Base-by-base conservation (phyloP, 805 yeast species). In the Candida endomychidarum region DNA sequence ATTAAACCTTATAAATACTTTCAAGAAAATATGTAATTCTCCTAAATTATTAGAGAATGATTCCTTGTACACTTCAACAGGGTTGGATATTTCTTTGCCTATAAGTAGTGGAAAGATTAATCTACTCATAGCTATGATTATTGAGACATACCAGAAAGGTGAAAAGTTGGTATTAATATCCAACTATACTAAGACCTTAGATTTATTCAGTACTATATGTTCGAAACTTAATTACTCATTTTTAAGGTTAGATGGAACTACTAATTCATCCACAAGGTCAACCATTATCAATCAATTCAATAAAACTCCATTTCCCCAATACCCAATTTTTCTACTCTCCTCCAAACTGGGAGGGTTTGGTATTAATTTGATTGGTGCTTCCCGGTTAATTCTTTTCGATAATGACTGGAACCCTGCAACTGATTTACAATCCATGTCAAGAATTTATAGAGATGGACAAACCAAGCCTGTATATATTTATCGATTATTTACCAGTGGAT, bases 341-440 rank as follows among this genome's bases (percentile, higher is more conserved):
- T 84, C 96, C 0, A 87, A 89, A 58, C 81, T 96, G 3, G 99
- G 99, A 3, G 99, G 99, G 0, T 81, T 85, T 44, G 99, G 99
- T 0, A 67, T 93, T 29, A 93, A 93, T 54, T 66, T 93, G 23
- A 75, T 86, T 23, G 99, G 98, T 0, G 99, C 95, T 0, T 86
- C 95, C 0, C 65, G 98, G 19, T 63, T 93, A 28, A 73, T 93
- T 4, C 63, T 93, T 16, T 84, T 86, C 54, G 99, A 93, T 57
- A 87, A 93, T 48, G 98, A 93, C 55, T 93, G 99, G 99, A 93
- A 93, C 48, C 99, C 99, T 0, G 79, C 96, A 0, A 74, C 83
- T 9, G 99, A 93, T 55, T 59, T 85, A 23, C 99, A 93, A 58
- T 96, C 97, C 0, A 86, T 91, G 95, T 96, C 97, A 1, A 67